phyloP scores from a whole-genome alignment of 2,329 filamentous ascomycete genomes.

The Colletotrichum chrysophilum region DNA sequence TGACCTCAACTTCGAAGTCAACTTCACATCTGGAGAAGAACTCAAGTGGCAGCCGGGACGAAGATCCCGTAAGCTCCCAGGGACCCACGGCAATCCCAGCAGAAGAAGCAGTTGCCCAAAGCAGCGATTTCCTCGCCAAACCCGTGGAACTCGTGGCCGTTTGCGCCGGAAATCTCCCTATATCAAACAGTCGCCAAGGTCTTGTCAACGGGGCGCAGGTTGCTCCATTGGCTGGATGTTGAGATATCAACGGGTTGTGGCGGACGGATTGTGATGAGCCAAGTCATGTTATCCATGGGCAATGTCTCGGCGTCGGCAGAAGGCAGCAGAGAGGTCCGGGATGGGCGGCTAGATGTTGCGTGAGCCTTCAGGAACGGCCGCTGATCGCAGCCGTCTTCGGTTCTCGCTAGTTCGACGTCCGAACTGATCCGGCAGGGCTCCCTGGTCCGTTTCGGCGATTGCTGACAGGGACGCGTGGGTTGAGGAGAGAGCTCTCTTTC shows the following conservation, averaged over 20 bases:
- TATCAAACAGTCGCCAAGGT: constrained; percentile 6
- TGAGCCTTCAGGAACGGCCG: neutral
- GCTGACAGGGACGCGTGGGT: neutral
- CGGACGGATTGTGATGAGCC: neutral
- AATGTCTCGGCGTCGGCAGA: constrained; percentile 7
- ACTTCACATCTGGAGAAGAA: neutral
- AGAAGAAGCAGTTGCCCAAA: neutral
- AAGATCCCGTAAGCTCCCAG: neutral
- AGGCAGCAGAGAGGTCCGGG: neutral
- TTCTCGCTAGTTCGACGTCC: neutral
- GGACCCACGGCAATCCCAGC: neutral
- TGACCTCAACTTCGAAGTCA: neutral
- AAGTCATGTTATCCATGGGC: neutral
- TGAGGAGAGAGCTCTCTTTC: neutral
- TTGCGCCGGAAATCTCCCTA: neutral
- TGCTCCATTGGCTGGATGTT: neutral
- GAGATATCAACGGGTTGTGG: neutral
- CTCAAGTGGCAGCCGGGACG: neutral
- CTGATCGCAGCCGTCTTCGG: constrained; percentile 13
- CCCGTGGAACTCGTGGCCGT: neutral
- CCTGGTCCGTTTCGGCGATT: constrained; percentile 4
- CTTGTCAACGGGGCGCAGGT: neutral
- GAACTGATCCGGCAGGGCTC: constrained; percentile 4
- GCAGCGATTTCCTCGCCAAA: neutral
- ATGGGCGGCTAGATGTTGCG: neutral